Conservation (phyloP, 352 stramenopile genomes). For the Phytopythium boreale region DNA sequence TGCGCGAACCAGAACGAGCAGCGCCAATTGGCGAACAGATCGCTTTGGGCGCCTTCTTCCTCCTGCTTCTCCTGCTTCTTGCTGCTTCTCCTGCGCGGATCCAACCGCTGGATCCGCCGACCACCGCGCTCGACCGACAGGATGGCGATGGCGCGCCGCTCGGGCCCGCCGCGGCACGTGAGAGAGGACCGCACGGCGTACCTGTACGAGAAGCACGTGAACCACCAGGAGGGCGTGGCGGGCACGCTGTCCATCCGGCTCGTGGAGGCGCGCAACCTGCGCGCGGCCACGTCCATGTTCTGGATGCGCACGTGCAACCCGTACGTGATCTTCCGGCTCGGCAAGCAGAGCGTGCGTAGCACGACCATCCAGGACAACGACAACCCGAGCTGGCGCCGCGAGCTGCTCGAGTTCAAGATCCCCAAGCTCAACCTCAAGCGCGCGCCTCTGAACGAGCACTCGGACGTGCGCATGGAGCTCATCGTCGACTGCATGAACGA, state of each 20-base stretch:
- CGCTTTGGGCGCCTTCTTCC: neutral
- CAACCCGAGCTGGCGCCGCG: constrained; percentile 72
- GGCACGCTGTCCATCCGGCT: constrained; percentile 71
- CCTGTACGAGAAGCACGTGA: constrained; percentile 77
- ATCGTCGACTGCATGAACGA: constrained; percentile 83
- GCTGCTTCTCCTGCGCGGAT: neutral
- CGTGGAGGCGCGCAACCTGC: constrained; percentile 68
- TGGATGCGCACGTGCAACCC: constrained; percentile 80
- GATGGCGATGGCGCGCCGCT: constrained; percentile 28
- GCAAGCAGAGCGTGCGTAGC: constrained; percentile 63
- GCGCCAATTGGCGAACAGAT: too few relatives aligned
- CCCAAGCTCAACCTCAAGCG: constrained; percentile 66
- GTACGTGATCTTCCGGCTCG: constrained; percentile 83
- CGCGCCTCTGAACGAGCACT: constrained; percentile 55
- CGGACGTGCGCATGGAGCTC: constrained; percentile 67
- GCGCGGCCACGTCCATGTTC: constrained; percentile 73
- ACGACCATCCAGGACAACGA: constrained; percentile 68
- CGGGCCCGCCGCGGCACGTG: constrained; percentile 15
- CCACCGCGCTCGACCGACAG: constrained; percentile 6
- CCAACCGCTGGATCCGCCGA: neutral
- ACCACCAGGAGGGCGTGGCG: constrained; percentile 69
- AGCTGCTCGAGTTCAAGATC: constrained; percentile 75
- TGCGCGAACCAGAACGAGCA: neutral
- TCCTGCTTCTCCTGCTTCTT: neutral
- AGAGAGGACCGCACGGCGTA: constrained; percentile 53